Evolutionary conservation across 495 filamentous ascomycete species (phyloP).

Genomic region (Penicillium desertorum): DNA sequence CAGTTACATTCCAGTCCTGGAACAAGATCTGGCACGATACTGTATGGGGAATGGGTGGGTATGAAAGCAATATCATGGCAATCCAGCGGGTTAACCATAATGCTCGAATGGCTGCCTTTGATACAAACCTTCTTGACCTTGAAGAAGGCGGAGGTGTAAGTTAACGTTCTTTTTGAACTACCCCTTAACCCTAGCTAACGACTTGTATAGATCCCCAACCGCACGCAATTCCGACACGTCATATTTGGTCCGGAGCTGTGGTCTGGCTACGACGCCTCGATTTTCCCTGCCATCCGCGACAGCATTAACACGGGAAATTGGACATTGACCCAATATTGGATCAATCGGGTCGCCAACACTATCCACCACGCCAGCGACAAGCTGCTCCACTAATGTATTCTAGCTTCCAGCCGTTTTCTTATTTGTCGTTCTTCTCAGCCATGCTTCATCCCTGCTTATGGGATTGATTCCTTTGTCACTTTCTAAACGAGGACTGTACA

Average conservation of each 20-base stretch:
- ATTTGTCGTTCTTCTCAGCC: conserved; percentile 12
- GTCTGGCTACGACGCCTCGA: conserved; percentile 70
- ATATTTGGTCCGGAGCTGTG: conserved; percentile 80
- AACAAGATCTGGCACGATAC: conserved; percentile 68
- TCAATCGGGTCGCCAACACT: conserved; percentile 69
- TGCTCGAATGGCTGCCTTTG: conserved; percentile 71
- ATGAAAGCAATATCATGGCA: conserved; percentile 65
- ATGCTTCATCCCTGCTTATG: conserved; percentile 16
- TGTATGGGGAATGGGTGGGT: conserved; percentile 64
- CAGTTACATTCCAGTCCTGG: conserved; percentile 69
- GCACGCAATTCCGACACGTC: conserved; percentile 93
- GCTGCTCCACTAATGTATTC: conserved; percentile 44
- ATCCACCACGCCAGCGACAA: conserved; percentile 64
- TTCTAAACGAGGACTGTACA: conserved; percentile 29
- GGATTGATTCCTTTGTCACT: conserved; percentile 5
- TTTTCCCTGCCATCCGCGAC: conserved; percentile 85
- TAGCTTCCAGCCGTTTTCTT: conserved; percentile 12
- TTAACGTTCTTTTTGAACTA: conserved; percentile 6
- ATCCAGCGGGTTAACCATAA: conserved; percentile 68
- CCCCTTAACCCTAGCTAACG: conserved; percentile 13
- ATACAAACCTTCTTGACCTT: conserved; percentile 78
- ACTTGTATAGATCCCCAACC: conserved; percentile 69
- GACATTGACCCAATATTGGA: conserved; percentile 64
- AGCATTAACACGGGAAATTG: conserved; percentile 71
- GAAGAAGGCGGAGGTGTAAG: conserved; percentile 67